Base-by-base conservation (phyloP, 768 basidiomycete genomes). In the Russula griseocarnosa region DNA sequence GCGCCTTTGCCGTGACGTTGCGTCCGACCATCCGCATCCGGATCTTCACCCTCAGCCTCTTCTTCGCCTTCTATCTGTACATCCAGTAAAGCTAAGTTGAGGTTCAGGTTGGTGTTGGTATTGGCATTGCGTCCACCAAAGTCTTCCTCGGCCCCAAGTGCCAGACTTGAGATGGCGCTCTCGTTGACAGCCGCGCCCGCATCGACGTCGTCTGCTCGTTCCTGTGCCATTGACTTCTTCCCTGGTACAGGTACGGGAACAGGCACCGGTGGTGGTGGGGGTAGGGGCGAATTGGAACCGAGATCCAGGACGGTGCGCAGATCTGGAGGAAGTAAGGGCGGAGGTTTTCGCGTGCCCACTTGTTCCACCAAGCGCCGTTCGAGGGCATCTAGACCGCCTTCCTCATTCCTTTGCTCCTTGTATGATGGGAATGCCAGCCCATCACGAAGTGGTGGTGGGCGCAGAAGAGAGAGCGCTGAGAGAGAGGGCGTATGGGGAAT, bases 301-400 rank as follows among this genome's bases (percentile, higher is more conserved):
- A 30, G 30, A 24, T 58, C 53, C 58, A 79, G 67, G 49, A 79
- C 71, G 38, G 71, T 66, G 50, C 77, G 73, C 9, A 78, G 75
- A 46, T 79, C 76, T 0, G 77, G 74, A 13, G 71, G 70, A 47
- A 67, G 62, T 30, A 71, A 69, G 3, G 59, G 50, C 20, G 76
- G 74, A 0, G 72, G 66, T 69, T 75, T 79, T 55, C 85, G 79
- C 22, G 89, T 91, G 30, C 90, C 90, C 8, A 92, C 89, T 69
- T 91, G 84, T 0, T 83, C 84, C 0, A 87, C 73, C 4, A 92
- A 75, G 57, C 84, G 77, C 54, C 83, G 78, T 70, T 92, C 90
- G 9, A 92, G 75, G 3, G 85, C 89, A 66, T 92, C 89, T 3
- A 92, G 74, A 10, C 89, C 89, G 55, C 78, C 84, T 68, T 83